Evolutionary conservation across 2,329 filamentous ascomycete species (phyloP).

Genomic region (Orbilia quercus): DNA sequence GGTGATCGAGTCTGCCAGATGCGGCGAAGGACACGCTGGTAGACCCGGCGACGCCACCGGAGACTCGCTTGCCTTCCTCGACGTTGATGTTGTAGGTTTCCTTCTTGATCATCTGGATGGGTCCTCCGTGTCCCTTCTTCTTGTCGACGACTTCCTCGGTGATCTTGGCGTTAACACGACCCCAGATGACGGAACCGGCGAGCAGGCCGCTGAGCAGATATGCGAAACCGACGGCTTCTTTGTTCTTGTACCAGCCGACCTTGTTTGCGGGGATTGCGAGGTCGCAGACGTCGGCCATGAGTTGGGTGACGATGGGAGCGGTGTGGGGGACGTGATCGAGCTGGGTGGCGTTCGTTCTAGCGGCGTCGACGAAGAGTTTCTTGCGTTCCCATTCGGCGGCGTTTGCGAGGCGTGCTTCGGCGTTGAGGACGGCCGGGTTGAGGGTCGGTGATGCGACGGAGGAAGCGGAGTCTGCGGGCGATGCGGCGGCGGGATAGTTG

Average conservation of each 20-base stretch:
- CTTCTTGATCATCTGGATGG: constrained; percentile 50
- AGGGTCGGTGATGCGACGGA: constrained; percentile 36
- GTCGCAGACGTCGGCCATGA: constrained; percentile 50
- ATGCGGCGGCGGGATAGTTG: constrained; percentile 18
- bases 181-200: constrained; percentile 51
- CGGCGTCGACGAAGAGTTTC: constrained; percentile 49
- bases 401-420: constrained; percentile 40
- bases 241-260: constrained; percentile 53
- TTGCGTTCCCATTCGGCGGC: constrained; percentile 51
- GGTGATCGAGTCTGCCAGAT: background rate
- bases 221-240: constrained; percentile 37
- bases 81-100: constrained; percentile 31
- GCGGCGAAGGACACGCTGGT: background rate
- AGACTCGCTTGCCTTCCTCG: constrained; percentile 14
- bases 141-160: background rate
- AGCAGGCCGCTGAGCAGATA: constrained; percentile 40
- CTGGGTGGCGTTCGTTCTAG: constrained; percentile 25
- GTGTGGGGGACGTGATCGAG: constrained; percentile 21
- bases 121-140: constrained; percentile 11
- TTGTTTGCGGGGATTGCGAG: constrained; percentile 48
- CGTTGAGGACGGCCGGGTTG: constrained; percentile 39
- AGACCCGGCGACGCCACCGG: background rate
- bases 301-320: constrained; percentile 40
- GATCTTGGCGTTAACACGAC: constrained; percentile 45
- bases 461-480: constrained; percentile 17